Conservation (phyloP, 257 asterid species). For the Rehmannia glutinosa region DNA sequence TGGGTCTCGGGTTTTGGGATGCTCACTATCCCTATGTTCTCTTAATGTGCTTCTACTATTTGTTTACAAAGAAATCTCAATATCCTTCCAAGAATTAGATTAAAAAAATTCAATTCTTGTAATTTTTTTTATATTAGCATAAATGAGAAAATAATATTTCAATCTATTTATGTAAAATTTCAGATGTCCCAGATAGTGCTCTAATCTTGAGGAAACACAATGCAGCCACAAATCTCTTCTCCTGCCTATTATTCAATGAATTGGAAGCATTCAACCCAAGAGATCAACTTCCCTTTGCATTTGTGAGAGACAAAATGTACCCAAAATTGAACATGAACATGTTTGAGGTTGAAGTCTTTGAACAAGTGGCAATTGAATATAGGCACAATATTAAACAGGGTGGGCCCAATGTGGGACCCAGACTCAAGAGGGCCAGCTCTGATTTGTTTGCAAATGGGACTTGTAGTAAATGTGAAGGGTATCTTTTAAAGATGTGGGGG, state of each 20-base stretch:
- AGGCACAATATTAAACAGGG: constrained; percentile 64
- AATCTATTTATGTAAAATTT: constrained; percentile 56
- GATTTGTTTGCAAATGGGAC: constrained; percentile 31
- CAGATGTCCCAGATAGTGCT: constrained; percentile 96
- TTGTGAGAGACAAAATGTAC: constrained; percentile 76
- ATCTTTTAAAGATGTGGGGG: constrained; percentile 70
- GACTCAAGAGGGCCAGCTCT: constrained; percentile 32
- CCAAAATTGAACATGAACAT: constrained; percentile 58
- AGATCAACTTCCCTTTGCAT: constrained; percentile 83
- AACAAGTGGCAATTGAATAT: constrained; percentile 74
- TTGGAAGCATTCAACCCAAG: constrained; percentile 89
- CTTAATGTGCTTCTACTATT: too few relatives aligned
- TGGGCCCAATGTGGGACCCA: constrained; percentile 36
- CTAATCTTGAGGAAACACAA: constrained; percentile 71
- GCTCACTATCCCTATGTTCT: too few relatives aligned
- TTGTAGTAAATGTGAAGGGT: constrained; percentile 47
- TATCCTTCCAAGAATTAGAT: too few relatives aligned
- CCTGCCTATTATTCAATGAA: constrained; percentile 86
- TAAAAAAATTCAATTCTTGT: constrained; percentile 18
- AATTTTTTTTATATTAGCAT: too few relatives aligned
- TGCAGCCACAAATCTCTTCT: constrained; percentile 47
- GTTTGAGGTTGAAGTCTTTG: constrained; percentile 90
- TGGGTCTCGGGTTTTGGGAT: too few relatives aligned
- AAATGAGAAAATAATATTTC: constrained; percentile 76
- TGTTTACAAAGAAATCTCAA: too few relatives aligned